Conservation (phyloP, 2,329 filamentous ascomycete species). For the Gnomoniopsis smithogilvyi region DNA sequence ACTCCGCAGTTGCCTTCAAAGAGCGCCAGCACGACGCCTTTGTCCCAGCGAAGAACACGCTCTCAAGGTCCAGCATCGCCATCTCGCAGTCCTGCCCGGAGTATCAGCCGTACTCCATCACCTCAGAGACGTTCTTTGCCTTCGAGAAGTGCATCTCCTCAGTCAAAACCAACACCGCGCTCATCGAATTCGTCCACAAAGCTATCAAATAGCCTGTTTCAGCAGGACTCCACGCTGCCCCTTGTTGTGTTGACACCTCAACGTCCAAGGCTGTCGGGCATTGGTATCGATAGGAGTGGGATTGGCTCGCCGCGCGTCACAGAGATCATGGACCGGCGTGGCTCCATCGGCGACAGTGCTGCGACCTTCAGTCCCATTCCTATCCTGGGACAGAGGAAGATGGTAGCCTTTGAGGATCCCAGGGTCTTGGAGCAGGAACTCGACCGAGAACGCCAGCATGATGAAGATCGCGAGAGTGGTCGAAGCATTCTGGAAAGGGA, state of each 20-base stretch:
- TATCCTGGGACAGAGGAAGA: slow-evolving; percentile 31
- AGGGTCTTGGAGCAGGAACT: slow-evolving; percentile 59
- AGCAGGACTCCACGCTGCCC: slow-evolving; percentile 52
- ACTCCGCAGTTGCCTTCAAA: slow-evolving; percentile 32
- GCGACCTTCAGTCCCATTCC: slow-evolving; percentile 58
- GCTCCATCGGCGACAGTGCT: slow-evolving; percentile 67
- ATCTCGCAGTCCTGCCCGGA: slow-evolving; percentile 12
- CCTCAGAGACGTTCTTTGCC: slow-evolving; percentile 11
- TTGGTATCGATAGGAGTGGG: slow-evolving; percentile 67
- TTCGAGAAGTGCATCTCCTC: slow-evolving; percentile 5
- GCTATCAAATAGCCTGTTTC: slow-evolving; percentile 46
- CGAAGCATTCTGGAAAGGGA: slow-evolving; percentile 54
- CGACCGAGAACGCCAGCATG: slow-evolving; percentile 58
- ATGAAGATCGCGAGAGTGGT: slow-evolving; percentile 59
- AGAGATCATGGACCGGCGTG: slow-evolving; percentile 66
- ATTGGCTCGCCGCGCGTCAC: slow-evolving; percentile 74
- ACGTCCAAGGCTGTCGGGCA: slow-evolving; percentile 57
- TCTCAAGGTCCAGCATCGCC: slow-evolving; percentile 15
- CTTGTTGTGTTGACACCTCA: slow-evolving; percentile 62
- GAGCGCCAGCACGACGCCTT: slow-evolving; percentile 11
- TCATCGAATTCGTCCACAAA: slow-evolving; percentile 27
- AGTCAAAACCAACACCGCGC: slow-evolving; percentile 22
- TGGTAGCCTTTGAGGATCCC: slow-evolving; percentile 65
- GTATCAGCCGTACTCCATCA: slow-evolving; percentile 26
- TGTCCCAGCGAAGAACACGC: slow-evolving; percentile 10